phyloP scores from a whole-genome alignment of 169 alveolate genomes.

The Plasmodium cynomolgi region DNA sequence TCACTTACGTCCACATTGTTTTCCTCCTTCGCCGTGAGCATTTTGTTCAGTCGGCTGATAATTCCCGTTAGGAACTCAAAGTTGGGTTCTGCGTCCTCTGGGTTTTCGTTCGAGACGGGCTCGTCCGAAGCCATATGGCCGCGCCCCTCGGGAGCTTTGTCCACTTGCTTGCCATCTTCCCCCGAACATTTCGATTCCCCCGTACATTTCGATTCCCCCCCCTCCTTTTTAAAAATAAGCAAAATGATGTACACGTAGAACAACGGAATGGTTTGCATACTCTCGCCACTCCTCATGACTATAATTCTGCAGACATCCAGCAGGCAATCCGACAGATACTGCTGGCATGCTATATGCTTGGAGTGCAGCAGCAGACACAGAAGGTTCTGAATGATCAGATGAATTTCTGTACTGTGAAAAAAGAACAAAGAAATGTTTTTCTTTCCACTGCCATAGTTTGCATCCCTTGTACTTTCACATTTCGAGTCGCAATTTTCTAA shows the following conservation, averaged over 20 bases:
- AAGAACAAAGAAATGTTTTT: constrained; percentile 27
- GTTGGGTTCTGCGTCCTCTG: neutral
- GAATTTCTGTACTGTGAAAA: constrained; percentile 56
- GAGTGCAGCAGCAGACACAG: constrained; percentile 58
- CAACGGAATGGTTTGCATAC: constrained; percentile 72
- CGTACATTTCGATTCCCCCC: neutral
- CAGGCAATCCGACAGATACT: constrained; percentile 67
- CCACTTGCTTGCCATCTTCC: neutral
- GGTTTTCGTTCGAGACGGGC: neutral
- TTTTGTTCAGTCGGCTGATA: neutral
- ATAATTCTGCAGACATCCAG: constrained; percentile 67
- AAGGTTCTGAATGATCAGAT: constrained; percentile 66
- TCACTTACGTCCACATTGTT: constrained; percentile 31
- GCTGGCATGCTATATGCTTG: constrained; percentile 72
- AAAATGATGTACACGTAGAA: constrained; percentile 58
- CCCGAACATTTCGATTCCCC: neutral
- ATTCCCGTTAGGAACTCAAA: constrained; percentile 2
- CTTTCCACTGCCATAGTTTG: neutral
- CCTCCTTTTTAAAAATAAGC: constrained; percentile 56
- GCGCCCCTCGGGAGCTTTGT: neutral
- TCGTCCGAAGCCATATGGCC: neutral
- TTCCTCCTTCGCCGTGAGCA: constrained; percentile 6
- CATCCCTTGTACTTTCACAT: neutral
- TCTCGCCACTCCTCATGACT: constrained; percentile 13
- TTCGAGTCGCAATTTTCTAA: neutral